phyloP scores from a whole-genome alignment of 2,329 filamentous ascomycete species.

The Trichophaea hybrida region DNA sequence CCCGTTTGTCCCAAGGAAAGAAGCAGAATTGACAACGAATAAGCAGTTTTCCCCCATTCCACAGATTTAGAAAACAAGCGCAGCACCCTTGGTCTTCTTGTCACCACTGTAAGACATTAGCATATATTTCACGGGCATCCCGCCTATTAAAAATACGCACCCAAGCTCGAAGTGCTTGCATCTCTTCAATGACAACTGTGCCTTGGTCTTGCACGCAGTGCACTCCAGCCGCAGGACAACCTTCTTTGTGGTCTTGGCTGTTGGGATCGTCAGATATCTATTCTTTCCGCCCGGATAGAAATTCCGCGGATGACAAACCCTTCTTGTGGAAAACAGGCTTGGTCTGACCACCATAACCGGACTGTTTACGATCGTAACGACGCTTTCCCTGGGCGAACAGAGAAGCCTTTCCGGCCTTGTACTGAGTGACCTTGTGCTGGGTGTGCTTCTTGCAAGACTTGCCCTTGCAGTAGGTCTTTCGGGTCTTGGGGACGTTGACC shows the following conservation, averaged over 20 bases:
- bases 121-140: neutral
- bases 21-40: conserved; percentile 1
- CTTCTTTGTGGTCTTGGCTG: conserved; percentile 99
- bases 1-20: neutral
- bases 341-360: conserved; percentile 99
- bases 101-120: conserved; percentile 57
- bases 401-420: conserved; percentile 95
- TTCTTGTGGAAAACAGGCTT: conserved; percentile 99
- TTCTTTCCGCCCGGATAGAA: neutral
- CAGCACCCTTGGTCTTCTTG: conserved; percentile 99
- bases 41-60: neutral
- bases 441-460: conserved; percentile 86
- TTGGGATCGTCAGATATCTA: neutral
- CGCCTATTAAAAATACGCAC: conserved; percentile 43
- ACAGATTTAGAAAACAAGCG: conserved; percentile 90
- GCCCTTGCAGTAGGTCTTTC: conserved; percentile 95
- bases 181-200: conserved; percentile 93
- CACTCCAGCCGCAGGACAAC: conserved; percentile 97
- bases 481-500: conserved; percentile 98
- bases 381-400: conserved; percentile 98
- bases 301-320: conserved; percentile 25
- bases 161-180: conserved; percentile 99
- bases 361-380: conserved; percentile 98
- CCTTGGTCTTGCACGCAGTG: conserved; percentile 95
- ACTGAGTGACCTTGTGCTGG: conserved; percentile 87